Evolutionary conservation across 2,329 filamentous ascomycete species (phyloP).

Genomic region (Calonectria ilicicola): DNA sequence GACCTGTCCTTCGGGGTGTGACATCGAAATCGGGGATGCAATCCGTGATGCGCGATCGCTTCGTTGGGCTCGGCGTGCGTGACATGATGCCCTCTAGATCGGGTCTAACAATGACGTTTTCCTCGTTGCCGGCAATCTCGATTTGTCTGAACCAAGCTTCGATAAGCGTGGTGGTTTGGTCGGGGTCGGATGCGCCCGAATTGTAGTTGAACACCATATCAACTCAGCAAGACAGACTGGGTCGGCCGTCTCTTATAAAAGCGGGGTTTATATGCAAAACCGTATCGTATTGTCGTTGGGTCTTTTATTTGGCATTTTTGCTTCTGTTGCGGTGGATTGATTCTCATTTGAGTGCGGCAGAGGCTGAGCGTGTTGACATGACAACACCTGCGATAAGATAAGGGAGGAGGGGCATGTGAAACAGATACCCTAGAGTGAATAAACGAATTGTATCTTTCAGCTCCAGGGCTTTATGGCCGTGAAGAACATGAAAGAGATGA

Average conservation of each 20-base stretch:
- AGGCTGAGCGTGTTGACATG: not conserved
- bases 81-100: not conserved
- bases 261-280: conserved; percentile 7
- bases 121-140: not conserved
- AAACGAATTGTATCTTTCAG: not conserved
- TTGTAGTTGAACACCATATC: not conserved
- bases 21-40: not conserved
- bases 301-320: not conserved
- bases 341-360: not conserved
- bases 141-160: not conserved
- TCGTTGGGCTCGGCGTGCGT: conserved; percentile 1
- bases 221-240: not conserved
- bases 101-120: not conserved
- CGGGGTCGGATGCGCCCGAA: not conserved
- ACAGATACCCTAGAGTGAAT: not conserved
- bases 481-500: not conserved
- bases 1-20: not conserved
- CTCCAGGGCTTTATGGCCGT: not conserved
- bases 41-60: not conserved
- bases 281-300: not conserved
- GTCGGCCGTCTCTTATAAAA: not conserved
- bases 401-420: not conserved
- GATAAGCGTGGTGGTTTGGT: not conserved
- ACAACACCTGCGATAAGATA: not conserved
- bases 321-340: not conserved